Evolutionary conservation across 495 filamentous ascomycete genomes (phyloP).

Genomic region (Durotheca rogersii): DNA sequence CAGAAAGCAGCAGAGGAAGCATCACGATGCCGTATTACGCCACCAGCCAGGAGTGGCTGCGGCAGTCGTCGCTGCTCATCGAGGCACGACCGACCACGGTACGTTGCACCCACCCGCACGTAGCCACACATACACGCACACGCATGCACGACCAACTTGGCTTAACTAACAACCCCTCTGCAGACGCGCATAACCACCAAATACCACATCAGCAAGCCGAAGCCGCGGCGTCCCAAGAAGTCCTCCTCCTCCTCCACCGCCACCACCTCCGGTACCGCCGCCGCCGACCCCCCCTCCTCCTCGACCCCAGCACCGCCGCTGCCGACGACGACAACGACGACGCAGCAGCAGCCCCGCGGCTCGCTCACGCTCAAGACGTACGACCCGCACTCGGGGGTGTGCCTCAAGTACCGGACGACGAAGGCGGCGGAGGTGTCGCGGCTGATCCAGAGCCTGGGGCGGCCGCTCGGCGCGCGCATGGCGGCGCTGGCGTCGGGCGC

Average conservation of each 20-base stretch:
- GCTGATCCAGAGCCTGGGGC: conserved; percentile 71
- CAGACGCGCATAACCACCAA: conserved; percentile 83
- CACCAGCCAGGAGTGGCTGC: conserved; percentile 57
- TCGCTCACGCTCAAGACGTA: conserved; percentile 84
- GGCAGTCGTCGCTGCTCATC: conserved; percentile 50
- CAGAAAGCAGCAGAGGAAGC: not conserved
- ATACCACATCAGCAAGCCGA: conserved; percentile 66
- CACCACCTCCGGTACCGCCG: conserved; percentile 3
- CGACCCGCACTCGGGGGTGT: conserved; percentile 76
- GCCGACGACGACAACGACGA: conserved; percentile 26
- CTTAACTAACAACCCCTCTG: conserved; percentile 10
- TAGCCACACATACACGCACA: not conserved
- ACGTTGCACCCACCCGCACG: conserved; percentile 21
- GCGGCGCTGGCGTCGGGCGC: conserved; percentile 53
- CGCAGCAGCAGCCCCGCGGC: conserved; percentile 50
- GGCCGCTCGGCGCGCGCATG: conserved; percentile 61
- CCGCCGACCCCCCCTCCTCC: conserved; percentile 2
- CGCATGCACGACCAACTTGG: conserved; percentile 2
- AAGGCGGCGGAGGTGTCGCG: conserved; percentile 88
- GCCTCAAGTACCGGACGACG: conserved; percentile 86
- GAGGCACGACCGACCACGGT: conserved; percentile 50
- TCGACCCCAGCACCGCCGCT: conserved; percentile 5
- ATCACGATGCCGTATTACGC: conserved; percentile 52
- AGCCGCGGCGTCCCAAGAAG: conserved; percentile 31
- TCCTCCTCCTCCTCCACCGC: conserved; percentile 5